phyloP scores from a whole-genome alignment of 495 filamentous ascomycete genomes.

The Tetracladium marchalianum region DNA sequence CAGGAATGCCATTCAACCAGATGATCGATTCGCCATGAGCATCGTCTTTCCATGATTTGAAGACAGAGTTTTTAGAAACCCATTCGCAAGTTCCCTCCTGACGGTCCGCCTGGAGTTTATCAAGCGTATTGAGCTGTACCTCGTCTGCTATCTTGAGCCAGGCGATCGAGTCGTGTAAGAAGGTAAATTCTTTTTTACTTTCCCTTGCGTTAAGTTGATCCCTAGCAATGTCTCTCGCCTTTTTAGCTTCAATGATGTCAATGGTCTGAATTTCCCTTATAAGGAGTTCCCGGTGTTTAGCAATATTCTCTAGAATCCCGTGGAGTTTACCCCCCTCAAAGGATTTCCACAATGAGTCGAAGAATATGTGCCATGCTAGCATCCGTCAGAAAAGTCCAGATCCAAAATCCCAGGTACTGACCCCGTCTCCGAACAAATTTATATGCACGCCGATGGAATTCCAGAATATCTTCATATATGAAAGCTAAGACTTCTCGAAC shows the following conservation, averaged over 20 bases:
- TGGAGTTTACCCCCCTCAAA: constrained; percentile 22
- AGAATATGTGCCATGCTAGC: constrained; percentile 26
- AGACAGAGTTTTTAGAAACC: constrained; percentile 5
- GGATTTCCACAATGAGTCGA: constrained; percentile 22
- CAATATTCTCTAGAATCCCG: constrained; percentile 22
- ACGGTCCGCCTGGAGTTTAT: constrained; percentile 4
- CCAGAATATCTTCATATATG: constrained; percentile 28
- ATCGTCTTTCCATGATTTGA: constrained; percentile 10
- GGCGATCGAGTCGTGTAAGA: constrained; percentile 5
- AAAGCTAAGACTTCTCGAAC: constrained; percentile 24
- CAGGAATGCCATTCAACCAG: constrained; percentile 17
- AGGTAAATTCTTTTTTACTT: neutral
- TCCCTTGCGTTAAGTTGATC: constrained; percentile 2
- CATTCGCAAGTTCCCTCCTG: constrained; percentile 10
- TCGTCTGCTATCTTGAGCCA: constrained; percentile 6
- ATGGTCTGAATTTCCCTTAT: constrained; percentile 22
- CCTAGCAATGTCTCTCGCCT: constrained; percentile 8
- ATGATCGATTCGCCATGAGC: constrained; percentile 1
- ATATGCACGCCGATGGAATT: constrained; percentile 30
- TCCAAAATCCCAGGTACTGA: constrained; percentile 8
- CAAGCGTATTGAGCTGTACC: constrained; percentile 5
- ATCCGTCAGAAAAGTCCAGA: neutral
- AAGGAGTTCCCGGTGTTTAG: constrained; percentile 23
- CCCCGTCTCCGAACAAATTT: constrained; percentile 25
- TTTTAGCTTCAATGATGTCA: constrained; percentile 20